Conservation (phyloP, 805 yeast genomes). For the Huiozyma naganishii region DNA sequence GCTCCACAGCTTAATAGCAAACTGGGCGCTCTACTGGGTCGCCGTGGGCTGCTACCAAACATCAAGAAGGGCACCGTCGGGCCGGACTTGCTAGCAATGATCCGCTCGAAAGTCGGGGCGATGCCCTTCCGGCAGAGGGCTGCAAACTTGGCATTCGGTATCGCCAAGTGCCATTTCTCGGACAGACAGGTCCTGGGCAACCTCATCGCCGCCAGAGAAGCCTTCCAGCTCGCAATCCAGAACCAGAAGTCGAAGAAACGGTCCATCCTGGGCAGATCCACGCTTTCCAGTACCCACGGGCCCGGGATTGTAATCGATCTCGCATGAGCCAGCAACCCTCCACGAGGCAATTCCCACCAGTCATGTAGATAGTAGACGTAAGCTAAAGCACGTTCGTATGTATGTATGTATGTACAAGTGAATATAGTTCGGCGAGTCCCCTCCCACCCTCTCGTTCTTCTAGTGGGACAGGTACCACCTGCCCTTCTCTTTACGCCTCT, state of each 20-base stretch:
- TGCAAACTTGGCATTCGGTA: constrained; percentile 45
- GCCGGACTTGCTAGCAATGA: constrained; percentile 39
- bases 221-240: constrained; percentile 43
- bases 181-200: constrained; percentile 69
- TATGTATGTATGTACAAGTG: background rate
- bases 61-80: constrained; percentile 80
- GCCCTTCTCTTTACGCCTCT: constrained; percentile 75
- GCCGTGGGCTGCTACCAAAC: constrained; percentile 80
- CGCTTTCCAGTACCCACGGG: constrained; percentile 60
- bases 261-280: constrained; percentile 58
- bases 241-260: constrained; percentile 58
- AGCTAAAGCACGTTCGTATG: background rate
- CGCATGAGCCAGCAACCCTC: constrained; percentile 7
- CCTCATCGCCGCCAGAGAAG: constrained; percentile 53
- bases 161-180: constrained; percentile 68
- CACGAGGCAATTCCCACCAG: background rate
- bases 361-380: background rate
- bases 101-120: constrained; percentile 51
- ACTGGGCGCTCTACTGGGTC: constrained; percentile 77
- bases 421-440: no score
- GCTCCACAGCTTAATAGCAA: constrained; percentile 45
- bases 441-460: constrained; percentile 2
- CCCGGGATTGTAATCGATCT: constrained; percentile 66
- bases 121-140: constrained; percentile 70
- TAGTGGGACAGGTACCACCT: constrained; percentile 87